Conservation (phyloP, 2,329 filamentous ascomycete genomes). For the Trichoderma brevicompactum region DNA sequence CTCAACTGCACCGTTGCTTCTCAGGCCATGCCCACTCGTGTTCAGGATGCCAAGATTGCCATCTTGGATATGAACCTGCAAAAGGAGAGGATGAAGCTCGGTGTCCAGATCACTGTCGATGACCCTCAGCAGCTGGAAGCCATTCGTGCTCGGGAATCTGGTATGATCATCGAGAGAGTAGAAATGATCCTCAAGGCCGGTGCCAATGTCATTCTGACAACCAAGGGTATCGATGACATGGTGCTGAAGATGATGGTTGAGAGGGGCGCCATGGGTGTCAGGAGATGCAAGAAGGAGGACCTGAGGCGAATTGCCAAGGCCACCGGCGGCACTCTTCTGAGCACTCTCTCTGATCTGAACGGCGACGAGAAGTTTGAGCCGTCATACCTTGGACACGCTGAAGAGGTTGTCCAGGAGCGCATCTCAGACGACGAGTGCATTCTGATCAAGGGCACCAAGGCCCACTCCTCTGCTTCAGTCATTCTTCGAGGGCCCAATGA, state of each 20-base stretch:
- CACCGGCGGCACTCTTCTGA: slow-evolving; percentile 89
- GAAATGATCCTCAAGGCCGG: slow-evolving; percentile 98
- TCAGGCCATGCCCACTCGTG: slow-evolving; percentile 93
- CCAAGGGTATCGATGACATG: slow-evolving; percentile 97
- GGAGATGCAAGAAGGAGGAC: slow-evolving; percentile 98
- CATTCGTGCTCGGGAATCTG: slow-evolving; percentile 89
- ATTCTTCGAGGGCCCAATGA: slow-evolving; percentile 96
- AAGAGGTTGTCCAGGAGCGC: slow-evolving; percentile 96
- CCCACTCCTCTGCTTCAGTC: slow-evolving; percentile 90
- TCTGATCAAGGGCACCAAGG: slow-evolving; percentile 92
- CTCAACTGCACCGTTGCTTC: slow-evolving; percentile 98
- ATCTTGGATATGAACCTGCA: slow-evolving; percentile 97
- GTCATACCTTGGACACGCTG: slow-evolving; percentile 85
- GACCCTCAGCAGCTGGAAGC: slow-evolving; percentile 97
- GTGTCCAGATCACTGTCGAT: slow-evolving; percentile 97
- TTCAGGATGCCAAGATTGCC: slow-evolving; percentile 95
- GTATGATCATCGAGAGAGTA: slow-evolving; percentile 90
- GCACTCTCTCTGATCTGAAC: slow-evolving; percentile 93
- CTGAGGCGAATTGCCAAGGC: slow-evolving; percentile 93
- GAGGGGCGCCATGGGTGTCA: slow-evolving; percentile 91
- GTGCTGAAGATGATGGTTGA: slow-evolving; percentile 94
- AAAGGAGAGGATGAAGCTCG: slow-evolving; percentile 99
- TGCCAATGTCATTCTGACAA: slow-evolving; percentile 94
- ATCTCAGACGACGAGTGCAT: slow-evolving; percentile 99
- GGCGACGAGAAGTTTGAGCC: slow-evolving; percentile 96